Base-by-base conservation (phyloP, 495 filamentous ascomycete species). In the Emericellopsis terricola region DNA sequence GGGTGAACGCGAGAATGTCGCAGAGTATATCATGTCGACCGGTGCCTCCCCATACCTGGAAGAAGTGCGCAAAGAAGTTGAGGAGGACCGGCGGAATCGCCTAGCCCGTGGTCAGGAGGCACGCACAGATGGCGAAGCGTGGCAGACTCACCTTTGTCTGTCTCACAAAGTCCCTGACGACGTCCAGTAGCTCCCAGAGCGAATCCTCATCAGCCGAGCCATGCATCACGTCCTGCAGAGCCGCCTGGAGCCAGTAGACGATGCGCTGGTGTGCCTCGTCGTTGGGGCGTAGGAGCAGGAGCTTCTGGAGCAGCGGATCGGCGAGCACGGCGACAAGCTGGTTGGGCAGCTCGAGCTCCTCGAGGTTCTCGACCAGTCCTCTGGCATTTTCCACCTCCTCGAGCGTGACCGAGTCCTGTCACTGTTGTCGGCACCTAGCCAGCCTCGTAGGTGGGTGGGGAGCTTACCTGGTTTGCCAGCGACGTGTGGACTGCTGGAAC, bases 291-390 rank as follows among this genome's bases (percentile, higher is more conserved):
- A 91, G 52, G 13, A 64, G 57, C 15, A 89, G 42, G 30, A 81
- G 70, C 42, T 84, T 86, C 43, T 85, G 84, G 11, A 86, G 66
- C 31, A 92, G 62, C 4, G 69, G 71, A 50, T 92, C 80, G 3
- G 66, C 70, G 13, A 94, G 53, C 8, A 71, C 70, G 5, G 85
- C 81, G 16, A 81, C 73, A 2, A 89, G 60, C 49, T 91, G 83
- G 36, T 76, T 82, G 4, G 82, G 83, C 23, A 82, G 52, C 44
- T 87, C 79, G 21, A 94, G 74, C 41, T 65, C 74, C 38, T 92
- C 83, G 6, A 92, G 49, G 29, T 71, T 83, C 14, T 69, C 64
- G 11, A 85, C 71, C 42, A 94, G 78, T 38, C 76, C 65, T 14
- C 76, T 60, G 15, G 77, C 67, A 40, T 62, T 70, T 37, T 82